Conservation (phyloP, 352 stramenopile genomes). For the Phytopythium delawarense region DNA sequence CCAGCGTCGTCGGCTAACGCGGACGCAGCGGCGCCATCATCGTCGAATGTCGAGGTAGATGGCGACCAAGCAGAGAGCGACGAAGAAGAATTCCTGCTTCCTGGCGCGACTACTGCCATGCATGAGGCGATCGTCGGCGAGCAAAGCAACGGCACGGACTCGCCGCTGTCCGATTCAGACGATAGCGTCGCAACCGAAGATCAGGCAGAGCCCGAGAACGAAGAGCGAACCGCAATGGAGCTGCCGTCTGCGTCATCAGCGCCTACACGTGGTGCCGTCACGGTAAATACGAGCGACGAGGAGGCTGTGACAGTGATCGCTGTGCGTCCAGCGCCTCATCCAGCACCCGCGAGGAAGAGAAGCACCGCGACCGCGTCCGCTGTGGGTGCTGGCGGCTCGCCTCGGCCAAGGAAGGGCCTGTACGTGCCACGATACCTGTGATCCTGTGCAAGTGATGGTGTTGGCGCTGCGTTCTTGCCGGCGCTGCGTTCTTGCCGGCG, state of each 20-base stretch:
- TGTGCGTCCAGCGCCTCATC: background rate
- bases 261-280: background rate
- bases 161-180: constrained; percentile 8
- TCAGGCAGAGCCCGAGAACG: constrained; percentile 5
- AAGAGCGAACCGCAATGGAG: background rate
- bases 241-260: background rate
- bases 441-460: background rate
- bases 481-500: background rate
- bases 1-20: background rate
- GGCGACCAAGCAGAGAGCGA: constrained; percentile 15
- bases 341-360: background rate
- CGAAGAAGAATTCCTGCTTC: constrained; percentile 22
- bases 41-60: constrained; percentile 11
- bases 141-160: background rate
- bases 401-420: constrained; percentile 1
- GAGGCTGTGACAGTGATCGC: background rate
- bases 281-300: background rate
- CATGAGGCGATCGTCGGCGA: constrained; percentile 19
- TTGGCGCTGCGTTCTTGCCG: background rate
- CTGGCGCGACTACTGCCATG: constrained; percentile 20
- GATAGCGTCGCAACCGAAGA: constrained; percentile 8
- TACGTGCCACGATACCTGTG: constrained; percentile 11
- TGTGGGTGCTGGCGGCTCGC: background rate
- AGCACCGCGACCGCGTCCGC: background rate
- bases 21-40: background rate